phyloP scores from a whole-genome alignment of 257 asterid species.

The Primulina huaijiensis region DNA sequence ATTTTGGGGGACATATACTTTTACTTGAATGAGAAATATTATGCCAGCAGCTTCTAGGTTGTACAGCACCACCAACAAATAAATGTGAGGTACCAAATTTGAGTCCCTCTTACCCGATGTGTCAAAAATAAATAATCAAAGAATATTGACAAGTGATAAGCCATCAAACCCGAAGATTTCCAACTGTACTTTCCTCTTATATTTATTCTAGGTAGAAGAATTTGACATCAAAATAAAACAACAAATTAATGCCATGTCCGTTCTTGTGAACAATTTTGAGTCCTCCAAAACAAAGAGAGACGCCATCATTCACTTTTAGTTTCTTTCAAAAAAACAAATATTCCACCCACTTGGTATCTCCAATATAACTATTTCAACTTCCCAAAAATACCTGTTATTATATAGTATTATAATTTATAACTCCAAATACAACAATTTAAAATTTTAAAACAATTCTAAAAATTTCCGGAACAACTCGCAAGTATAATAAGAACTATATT shows the following conservation, averaged over 20 bases:
- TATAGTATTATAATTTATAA: background rate
- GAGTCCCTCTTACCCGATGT: background rate
- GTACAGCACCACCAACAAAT: background rate
- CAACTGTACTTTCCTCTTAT: background rate
- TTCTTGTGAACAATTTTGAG: background rate
- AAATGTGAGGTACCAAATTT: background rate
- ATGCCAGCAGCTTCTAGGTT: background rate
- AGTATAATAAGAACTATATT: background rate
- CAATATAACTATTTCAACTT: background rate
- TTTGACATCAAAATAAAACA: background rate
- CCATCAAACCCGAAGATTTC: background rate
- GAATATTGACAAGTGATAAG: background rate
- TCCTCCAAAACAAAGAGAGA: background rate
- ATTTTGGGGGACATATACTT: background rate
- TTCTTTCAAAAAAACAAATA: background rate
- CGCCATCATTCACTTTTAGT: background rate
- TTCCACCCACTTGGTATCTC: background rate
- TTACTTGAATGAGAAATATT: background rate
- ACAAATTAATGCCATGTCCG: background rate
- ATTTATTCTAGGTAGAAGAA: background rate
- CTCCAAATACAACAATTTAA: background rate
- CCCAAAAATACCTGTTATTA: background rate
- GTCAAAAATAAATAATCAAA: background rate
- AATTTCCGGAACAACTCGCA: background rate
- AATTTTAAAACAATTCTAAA: no score